These are phyloP conservation scores for Monosporozyma yasuniensis DNA, from an alignment of 805 yeast genomes.

Conservation along the genomic window DNA sequence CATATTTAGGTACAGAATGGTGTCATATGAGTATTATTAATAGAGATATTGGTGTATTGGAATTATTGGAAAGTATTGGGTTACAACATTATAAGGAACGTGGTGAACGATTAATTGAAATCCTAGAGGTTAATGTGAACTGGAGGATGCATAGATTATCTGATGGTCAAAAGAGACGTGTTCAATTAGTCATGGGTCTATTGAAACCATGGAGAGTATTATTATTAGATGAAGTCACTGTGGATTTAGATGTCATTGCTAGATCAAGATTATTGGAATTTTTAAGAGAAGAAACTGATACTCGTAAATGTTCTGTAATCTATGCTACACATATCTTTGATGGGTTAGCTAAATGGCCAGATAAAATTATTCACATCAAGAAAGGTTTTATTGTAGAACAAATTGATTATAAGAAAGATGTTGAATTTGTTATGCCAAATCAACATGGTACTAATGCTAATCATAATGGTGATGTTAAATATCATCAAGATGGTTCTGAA, in stretches of 20 bases:
- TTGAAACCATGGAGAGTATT: slow-evolving; percentile 83
- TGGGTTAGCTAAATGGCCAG: slow-evolving; percentile 88
- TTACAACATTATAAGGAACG: slow-evolving; percentile 67
- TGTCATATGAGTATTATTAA: slow-evolving; percentile 84
- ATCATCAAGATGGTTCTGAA: slow-evolving; percentile 1
- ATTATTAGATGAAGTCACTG: slow-evolving; percentile 92
- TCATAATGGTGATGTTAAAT: slow-evolving; percentile 18
- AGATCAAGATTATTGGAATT: slow-evolving; percentile 65
- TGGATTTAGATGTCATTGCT: slow-evolving; percentile 89
- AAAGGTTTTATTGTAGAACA: slow-evolving; percentile 47
- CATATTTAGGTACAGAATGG: slow-evolving; percentile 97
- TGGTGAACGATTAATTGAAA: slow-evolving; percentile 62
- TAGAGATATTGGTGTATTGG: slow-evolving; percentile 81
- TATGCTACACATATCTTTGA: slow-evolving; percentile 97
- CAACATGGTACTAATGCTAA: slow-evolving; percentile 6
- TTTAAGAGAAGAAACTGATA: slow-evolving; percentile 61
- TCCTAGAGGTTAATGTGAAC: slow-evolving; percentile 73
- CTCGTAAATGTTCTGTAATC: slow-evolving; percentile 65
- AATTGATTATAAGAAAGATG: slow-evolving; percentile 28
- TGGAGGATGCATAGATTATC: slow-evolving; percentile 92
- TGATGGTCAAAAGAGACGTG: slow-evolving; percentile 93
- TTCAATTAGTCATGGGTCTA: slow-evolving; percentile 88
- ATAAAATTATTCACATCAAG: slow-evolving; percentile 67
- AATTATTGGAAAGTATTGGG: slow-evolving; percentile 73
- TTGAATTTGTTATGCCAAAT: slow-evolving; percentile 21